Percentiles rank a stretch among this genome's conserved stretches.
Evolutionary conservation across 306 rosid genomes (phyloP).

Genomic region (barrel medic (Medicago truncatula)): MtrunA17r5.0-ANR NC_053045.1:49157001-49157500

Average conservation of each 20-base stretch:
- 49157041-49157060: background rate
- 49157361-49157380: slow-evolving; percentile 98
- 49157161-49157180: slow-evolving; percentile 19
- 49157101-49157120: slow-evolving; percentile 22
- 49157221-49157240: slow-evolving; percentile 42
- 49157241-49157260: slow-evolving; percentile 22
- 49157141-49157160: slow-evolving; percentile 9
- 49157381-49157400: slow-evolving; percentile 96
- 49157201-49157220: slow-evolving; percentile 35
- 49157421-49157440: slow-evolving; percentile 86
- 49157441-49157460: slow-evolving; percentile 91
- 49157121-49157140: slow-evolving; percentile 5
- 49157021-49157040: slow-evolving; percentile 25
- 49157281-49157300: slow-evolving; percentile 9
- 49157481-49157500: slow-evolving; percentile 97
- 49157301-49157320: slow-evolving; percentile 30
- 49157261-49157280: slow-evolving; percentile 29
- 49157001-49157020: background rate
- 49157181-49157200: slow-evolving; percentile 31
- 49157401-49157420: slow-evolving; percentile 85
- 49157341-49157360: slow-evolving; percentile 60
- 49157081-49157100: too few relatives aligned
- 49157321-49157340: slow-evolving; percentile 55
- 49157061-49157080: slow-evolving; percentile 2
- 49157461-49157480: slow-evolving; percentile 93